Conservation (phyloP, 139 green algal species). For the Coccomyxa sp. region DNA sequence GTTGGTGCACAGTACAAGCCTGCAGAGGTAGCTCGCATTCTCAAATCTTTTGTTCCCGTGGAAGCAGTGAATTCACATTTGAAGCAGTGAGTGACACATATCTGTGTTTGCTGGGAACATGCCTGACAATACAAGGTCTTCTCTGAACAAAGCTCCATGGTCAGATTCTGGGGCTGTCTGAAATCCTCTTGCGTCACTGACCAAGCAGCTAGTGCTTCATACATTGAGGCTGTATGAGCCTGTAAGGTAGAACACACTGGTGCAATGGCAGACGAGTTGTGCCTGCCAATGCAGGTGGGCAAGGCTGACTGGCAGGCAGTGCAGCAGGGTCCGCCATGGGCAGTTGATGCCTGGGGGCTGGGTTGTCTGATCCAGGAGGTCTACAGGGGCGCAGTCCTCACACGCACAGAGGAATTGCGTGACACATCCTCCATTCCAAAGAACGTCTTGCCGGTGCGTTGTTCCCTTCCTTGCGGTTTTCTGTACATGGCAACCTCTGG, state of each 20-base stretch:
- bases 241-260: too few species aligned
- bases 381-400: constrained; percentile 52
- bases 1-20: constrained; percentile 83
- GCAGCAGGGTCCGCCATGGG: constrained; percentile 71
- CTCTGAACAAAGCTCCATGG: too few species aligned
- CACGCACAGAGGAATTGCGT: constrained; percentile 71
- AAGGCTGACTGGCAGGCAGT: constrained; percentile 80
- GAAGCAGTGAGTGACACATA: too few species aligned
- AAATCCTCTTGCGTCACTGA: too few species aligned
- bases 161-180: too few species aligned
- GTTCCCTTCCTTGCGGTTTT: too few species aligned
- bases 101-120: too few species aligned
- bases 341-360: constrained; percentile 95
- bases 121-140: too few species aligned
- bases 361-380: constrained; percentile 90
- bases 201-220: too few species aligned
- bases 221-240: too few species aligned
- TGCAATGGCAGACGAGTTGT: constrained; percentile 24
- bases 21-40: constrained; percentile 28
- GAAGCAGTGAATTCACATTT: too few species aligned
- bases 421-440: constrained; percentile 72
- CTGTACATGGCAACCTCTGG: neutral
- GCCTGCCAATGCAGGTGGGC: constrained; percentile 71
- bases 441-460: constrained; percentile 44
- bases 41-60: too few species aligned